phyloP scores from a whole-genome alignment of 345 rosid species.

The Turnera subulata region DNA sequence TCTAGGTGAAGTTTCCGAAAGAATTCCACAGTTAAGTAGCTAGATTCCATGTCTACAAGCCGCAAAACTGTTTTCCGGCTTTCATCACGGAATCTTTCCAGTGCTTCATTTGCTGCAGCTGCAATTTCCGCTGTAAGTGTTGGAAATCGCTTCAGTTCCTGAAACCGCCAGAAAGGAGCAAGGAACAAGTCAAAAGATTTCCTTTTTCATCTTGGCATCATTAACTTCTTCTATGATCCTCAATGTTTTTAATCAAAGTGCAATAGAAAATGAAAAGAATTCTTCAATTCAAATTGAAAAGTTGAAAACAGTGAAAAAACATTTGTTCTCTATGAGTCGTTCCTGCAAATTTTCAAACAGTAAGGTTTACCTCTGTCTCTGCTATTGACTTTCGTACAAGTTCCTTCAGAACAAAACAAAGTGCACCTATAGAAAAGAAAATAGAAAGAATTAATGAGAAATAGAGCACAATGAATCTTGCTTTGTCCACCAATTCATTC shows the following conservation, averaged over 20 bases:
- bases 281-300: too few relatives aligned
- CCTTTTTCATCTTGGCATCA: background rate
- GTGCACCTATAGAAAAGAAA: constrained; percentile 56
- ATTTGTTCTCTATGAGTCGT: too few relatives aligned
- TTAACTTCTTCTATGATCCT: too few relatives aligned
- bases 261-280: too few relatives aligned
- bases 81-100: constrained; percentile 92
- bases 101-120: constrained; percentile 85
- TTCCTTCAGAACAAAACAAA: constrained; percentile 89
- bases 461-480: too few relatives aligned
- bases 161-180: constrained; percentile 18
- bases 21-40: constrained; percentile 93
- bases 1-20: constrained; percentile 87
- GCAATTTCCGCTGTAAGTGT: constrained; percentile 86
- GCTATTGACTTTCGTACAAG: constrained; percentile 93
- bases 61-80: constrained; percentile 81
- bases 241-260: too few relatives aligned
- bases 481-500: too few relatives aligned
- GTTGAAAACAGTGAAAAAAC: too few relatives aligned
- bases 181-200: constrained; percentile 7
- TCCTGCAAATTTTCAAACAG: background rate
- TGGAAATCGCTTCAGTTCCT: constrained; percentile 96
- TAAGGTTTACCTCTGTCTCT: constrained; percentile 71
- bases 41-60: constrained; percentile 96
- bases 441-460: background rate